Base-by-base conservation (phyloP, 2,329 filamentous ascomycete species). In the Hypoxylon sp. region DNA sequence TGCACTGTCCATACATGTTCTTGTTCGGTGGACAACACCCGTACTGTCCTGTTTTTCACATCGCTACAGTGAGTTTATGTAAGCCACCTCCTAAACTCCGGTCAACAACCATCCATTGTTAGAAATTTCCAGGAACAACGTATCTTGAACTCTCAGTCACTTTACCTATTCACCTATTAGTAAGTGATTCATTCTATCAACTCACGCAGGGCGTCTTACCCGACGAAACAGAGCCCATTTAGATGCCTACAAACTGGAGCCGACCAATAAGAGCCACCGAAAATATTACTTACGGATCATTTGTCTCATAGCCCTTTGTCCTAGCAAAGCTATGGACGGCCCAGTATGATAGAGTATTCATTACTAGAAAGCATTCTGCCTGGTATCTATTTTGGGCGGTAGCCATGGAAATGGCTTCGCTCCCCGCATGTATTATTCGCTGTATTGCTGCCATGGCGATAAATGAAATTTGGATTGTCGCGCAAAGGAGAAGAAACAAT, bases 221-320 rank as follows among this genome's bases (percentile, higher is more conserved):
- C 61, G 37, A 11, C 46, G 24, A 26, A 60, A 59, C 14, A 24
- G 39, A 53, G 33, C 57, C 50, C 33, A 35, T 22, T 52, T 55
- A 24, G 33, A 53, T 35, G 33, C 52, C 58, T 58, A 61, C 35
- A 37, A 29, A 37, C 17, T 31, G 13, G 11, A 8, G 47, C 31
- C 39, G 33, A 17, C 63, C 63, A 66, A 62, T 66, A 48, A 39
- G 58, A 53, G 46, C 14, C 19, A 19, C 17, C 29, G 48, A 31
- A 59, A 47, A 50, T 50, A 50, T 19, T 42, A 46, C 53, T 51
- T 52, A 54, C 46, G 44, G 35, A 8, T 35, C 62, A 58, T 58
- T 62, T 66, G 58, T 62, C 63, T 66, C 47, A 52, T 35, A 59
- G 14, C 31, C 31, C 52, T 62, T 66, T 66, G 37, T 52, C 22